Base-by-base conservation (phyloP, 108 stramenopile genomes). In the Discostella stelligeroides region DNA sequence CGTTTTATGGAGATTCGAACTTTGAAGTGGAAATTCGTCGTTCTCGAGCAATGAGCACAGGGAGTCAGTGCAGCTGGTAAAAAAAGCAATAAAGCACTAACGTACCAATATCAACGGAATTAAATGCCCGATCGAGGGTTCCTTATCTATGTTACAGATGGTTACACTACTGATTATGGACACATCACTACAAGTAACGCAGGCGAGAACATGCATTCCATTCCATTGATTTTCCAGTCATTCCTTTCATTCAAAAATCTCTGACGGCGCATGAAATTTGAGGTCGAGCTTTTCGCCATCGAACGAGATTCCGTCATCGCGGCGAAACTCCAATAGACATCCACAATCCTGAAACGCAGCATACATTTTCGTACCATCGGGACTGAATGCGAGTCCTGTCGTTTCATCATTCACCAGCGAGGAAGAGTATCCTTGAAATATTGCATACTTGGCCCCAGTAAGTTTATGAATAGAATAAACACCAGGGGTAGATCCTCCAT, bases 381-480 rank as follows among this genome's bases (percentile, higher is more conserved):
- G 88, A 41, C 76, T 79, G 51, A 92, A 89, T 10, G 88, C 84
- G 12, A 92, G 41, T 5, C 91, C 91, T 14, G 86, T 84, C 7
- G 88, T 92, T 51, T 89, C 91, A 43, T 79, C 70, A 0, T 70
- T 70, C 18, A 17, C 34, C 37, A 71, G 72, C 17, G 51, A 39
- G 11, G 43, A 38, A 39, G 45, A 58, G 27, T 40, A 41, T 2
- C 71, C 73, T 24, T 80, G 75, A 66, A 87, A 77, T n/a, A 83
- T 81, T n/a, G 75, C 63, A 47, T 71, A 82, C 9, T 59, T 46
- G 1, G 56, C 73, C 4, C 55, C 61, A 29, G 18, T 34, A 0
- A 30, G 37, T 29, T 28, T 54, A n/a, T 83, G 63, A 37, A 83
- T 43, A n/a, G 54, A 70, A 58, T 82, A 79, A 7, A 85, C 70